Evolutionary conservation across 805 yeast genomes (phyloP).

Genomic region (Metschnikowia reukaufii): DNA sequence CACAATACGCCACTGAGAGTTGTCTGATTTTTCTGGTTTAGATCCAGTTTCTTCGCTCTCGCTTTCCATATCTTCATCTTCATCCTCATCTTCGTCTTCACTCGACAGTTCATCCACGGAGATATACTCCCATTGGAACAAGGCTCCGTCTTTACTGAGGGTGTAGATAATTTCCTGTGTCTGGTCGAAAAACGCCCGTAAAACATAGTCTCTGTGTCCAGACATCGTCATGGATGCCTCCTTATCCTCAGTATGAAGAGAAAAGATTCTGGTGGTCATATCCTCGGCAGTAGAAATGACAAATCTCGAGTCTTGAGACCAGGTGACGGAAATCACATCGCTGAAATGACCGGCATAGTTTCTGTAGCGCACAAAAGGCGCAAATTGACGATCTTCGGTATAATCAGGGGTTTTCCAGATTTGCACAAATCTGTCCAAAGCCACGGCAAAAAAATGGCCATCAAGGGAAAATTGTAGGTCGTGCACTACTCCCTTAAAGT

Average conservation of each 20-base stretch:
- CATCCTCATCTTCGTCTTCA: slow-evolving; percentile 33
- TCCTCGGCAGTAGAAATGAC: slow-evolving; percentile 86
- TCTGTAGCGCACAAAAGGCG: slow-evolving; percentile 90
- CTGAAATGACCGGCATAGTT: slow-evolving; percentile 91
- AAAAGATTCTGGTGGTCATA: slow-evolving; percentile 82
- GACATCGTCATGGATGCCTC: slow-evolving; percentile 80
- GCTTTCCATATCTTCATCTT: slow-evolving; percentile 34
- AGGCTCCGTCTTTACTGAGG: slow-evolving; percentile 90
- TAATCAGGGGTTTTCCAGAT: slow-evolving; percentile 89
- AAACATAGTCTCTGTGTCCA: slow-evolving; percentile 89
- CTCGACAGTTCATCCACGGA: slow-evolving; percentile 44
- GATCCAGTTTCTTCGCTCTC: slow-evolving; percentile 4
- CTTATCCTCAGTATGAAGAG: slow-evolving; percentile 65
- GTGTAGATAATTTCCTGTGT: slow-evolving; percentile 90
- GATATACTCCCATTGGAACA: slow-evolving; percentile 87
- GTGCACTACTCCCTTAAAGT: slow-evolving; percentile 75
- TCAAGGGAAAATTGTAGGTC: slow-evolving; percentile 85
- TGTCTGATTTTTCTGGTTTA: slow-evolving; percentile 1
- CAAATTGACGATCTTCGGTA: slow-evolving; percentile 86
- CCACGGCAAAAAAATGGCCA: slow-evolving; percentile 84
- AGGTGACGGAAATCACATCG: slow-evolving; percentile 72
- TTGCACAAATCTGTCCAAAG: slow-evolving; percentile 78
- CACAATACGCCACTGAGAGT: slow-evolving; percentile 69
- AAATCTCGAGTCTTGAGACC: slow-evolving; percentile 92
- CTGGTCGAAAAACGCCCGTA: slow-evolving; percentile 83